phyloP scores from a whole-genome alignment of 768 basidiomycete species.

The Tricholoma flavovirens region DNA sequence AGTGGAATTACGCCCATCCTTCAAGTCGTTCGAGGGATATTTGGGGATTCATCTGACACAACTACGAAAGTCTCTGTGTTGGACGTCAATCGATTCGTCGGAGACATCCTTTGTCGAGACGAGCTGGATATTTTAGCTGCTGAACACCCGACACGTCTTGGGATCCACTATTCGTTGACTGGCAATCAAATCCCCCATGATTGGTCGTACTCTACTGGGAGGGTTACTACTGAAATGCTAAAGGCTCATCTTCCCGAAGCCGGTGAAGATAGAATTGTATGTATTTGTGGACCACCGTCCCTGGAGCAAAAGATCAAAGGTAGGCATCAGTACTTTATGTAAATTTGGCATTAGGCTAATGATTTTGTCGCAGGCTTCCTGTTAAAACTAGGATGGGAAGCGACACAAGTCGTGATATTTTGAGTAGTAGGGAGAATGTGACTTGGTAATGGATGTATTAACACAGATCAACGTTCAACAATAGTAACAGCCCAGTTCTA shows the following conservation, averaged over 20 bases:
- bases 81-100: constrained; percentile 39
- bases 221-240: constrained; percentile 36
- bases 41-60: constrained; percentile 31
- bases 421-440: neutral
- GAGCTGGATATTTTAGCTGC: constrained; percentile 39
- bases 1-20: constrained; percentile 58
- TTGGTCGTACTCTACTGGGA: constrained; percentile 38
- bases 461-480: too few species aligned
- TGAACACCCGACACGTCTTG: constrained; percentile 25
- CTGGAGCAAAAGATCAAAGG: constrained; percentile 13
- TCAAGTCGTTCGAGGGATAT: constrained; percentile 45
- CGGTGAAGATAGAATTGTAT: constrained; percentile 31
- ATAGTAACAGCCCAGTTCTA: too few species aligned
- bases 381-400: neutral
- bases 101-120: constrained; percentile 45
- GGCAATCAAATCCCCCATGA: constrained; percentile 22
- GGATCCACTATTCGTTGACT: constrained; percentile 40
- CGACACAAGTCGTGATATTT: neutral
- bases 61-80: constrained; percentile 41
- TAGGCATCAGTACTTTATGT: constrained; percentile 28
- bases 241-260: constrained; percentile 34
- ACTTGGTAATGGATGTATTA: too few species aligned
- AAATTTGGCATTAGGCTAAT: neutral
- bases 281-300: constrained; percentile 43
- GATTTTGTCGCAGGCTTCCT: neutral